These are phyloP conservation scores for Aspergillus bridgeri DNA, from an alignment of 495 filamentous ascomycete species.

Conservation along the genomic window DNA sequence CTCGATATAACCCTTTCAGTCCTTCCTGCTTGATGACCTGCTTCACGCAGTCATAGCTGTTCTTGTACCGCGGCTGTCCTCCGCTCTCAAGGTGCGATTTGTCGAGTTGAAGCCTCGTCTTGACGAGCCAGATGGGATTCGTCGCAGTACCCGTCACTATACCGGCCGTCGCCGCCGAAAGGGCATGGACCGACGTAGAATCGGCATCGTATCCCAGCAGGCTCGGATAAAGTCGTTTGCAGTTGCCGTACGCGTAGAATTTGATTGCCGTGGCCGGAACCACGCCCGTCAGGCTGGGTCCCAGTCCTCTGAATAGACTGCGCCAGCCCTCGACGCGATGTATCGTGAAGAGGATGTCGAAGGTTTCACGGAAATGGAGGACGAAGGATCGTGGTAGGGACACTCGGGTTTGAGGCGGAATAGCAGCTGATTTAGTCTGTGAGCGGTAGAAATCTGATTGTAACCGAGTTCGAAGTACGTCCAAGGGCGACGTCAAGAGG, in stretches of 20 bases:
- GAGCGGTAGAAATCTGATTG: slow-evolving; percentile 86
- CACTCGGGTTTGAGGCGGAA: slow-evolving; percentile 43
- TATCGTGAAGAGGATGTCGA: slow-evolving; percentile 75
- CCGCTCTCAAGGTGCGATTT: slow-evolving; percentile 38
- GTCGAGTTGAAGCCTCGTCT: slow-evolving; percentile 85
- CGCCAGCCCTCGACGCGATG: slow-evolving; percentile 75
- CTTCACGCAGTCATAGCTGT: slow-evolving; percentile 73
- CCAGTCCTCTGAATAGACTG: slow-evolving; percentile 84
- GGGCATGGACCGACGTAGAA: slow-evolving; percentile 67
- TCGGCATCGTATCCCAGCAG: slow-evolving; percentile 48
- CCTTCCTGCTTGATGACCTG: slow-evolving; percentile 78
- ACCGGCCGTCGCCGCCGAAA: slow-evolving; percentile 68
- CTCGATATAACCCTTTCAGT: slow-evolving; percentile 73
- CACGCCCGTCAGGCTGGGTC: slow-evolving; percentile 82
- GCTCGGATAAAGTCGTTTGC: slow-evolving; percentile 70
- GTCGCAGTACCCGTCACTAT: slow-evolving; percentile 80
- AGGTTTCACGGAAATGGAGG: slow-evolving; percentile 70
- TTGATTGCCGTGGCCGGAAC: slow-evolving; percentile 84
- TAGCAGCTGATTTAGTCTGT: slow-evolving; percentile 17
- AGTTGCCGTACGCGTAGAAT: slow-evolving; percentile 86
- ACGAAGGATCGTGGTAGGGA: slow-evolving; percentile 33
- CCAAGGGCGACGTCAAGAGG: slow-evolving; percentile 76
- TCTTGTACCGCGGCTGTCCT: slow-evolving; percentile 69
- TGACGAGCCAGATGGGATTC: slow-evolving; percentile 91
- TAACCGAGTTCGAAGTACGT: slow-evolving; percentile 82